Evolutionary conservation across 345 rosid genomes (phyloP).

Genomic region (Iberis pinnata): DNA sequence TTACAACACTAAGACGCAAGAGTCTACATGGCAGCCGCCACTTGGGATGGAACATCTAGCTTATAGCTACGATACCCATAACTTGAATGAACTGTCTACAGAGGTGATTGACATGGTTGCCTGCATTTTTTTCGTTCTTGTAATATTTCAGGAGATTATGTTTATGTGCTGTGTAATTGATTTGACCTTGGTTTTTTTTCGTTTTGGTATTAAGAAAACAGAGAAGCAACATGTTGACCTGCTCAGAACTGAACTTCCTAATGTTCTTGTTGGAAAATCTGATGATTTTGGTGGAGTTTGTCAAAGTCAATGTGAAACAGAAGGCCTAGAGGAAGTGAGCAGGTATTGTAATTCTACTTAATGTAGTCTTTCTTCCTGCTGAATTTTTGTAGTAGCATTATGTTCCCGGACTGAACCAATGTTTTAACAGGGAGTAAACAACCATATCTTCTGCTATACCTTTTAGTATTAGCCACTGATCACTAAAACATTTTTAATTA

Average conservation of each 20-base stretch:
- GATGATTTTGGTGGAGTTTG: conserved; percentile 27
- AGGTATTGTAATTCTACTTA: conserved; percentile 25
- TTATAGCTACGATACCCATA: conserved; percentile 16
- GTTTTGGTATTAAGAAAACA: conserved; percentile 17
- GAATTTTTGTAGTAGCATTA: not conserved
- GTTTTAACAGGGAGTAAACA: not conserved
- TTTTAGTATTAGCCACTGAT: not conserved
- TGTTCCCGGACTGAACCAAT: not conserved
- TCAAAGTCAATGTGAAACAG: conserved; percentile 26
- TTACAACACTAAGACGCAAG: conserved; percentile 51
- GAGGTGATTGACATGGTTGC: conserved; percentile 31
- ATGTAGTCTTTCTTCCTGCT: not conserved
- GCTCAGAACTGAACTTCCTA: not conserved
- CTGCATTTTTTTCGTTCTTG: conserved; percentile 17
- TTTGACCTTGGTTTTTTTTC: conserved; percentile 12
- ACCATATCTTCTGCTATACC: not conserved
- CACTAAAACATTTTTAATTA: not conserved
- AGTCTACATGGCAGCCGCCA: conserved; percentile 72
- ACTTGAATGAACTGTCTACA: conserved; percentile 27
- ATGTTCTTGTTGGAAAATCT: not conserved
- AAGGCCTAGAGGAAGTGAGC: conserved; percentile 25
- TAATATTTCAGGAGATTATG: conserved; percentile 9
- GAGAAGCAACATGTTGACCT: conserved; percentile 27
- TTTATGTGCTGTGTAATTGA: conserved; percentile 16
- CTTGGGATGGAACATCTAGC: conserved; percentile 53